Base-by-base conservation (phyloP, 495 filamentous ascomycete species). In the Hypoxylon crocopeplum region DNA sequence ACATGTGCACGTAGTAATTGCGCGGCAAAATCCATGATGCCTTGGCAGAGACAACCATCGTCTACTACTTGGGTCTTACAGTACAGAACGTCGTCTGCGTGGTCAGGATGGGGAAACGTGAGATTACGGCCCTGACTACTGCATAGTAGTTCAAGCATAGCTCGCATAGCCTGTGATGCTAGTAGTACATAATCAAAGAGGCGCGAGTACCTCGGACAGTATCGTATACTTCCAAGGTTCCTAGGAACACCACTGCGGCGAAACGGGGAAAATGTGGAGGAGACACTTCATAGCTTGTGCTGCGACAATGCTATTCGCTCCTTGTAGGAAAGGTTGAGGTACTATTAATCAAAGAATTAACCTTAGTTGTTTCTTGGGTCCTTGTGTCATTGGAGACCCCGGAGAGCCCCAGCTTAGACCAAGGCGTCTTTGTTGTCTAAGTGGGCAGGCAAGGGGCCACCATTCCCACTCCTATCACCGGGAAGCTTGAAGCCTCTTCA, bases 21-120 rank as follows among this genome's bases (percentile, higher is more conserved):
- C 54, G 60, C 60, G 60, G 60, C 60, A 64, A 64, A 64, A 64
- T 64, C 60, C 60, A 64, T 55, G 55, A 45, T 38, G 45, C 36
- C 60, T 59, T 59, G 61, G 61, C 61, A 52, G 17, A 15, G 11
- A 30, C 41, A 16, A 45, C 12, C 17, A n/a, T 45, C 41, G 19
- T 25, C n/a, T n/a, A n/a, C n/a, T 24, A 29, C 24, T 10, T 24
- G n/a, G 3, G 41, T 30, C 13, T 34, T 7, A 5, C 13, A 19
- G 20, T 40, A 40, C 20, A 30, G 19, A 27, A 24, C 10, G 6
- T 11, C 2, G 20, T 21, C 51, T 63, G 39, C 39, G 29, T 58
- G 48, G 48, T 54, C 37, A 48, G 48, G 41, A 47, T 40, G 59
- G 59, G 44, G 49, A 58, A 58, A 16, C 55, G 44, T 51, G 61